Evolutionary conservation across 257 asterid genomes (phyloP), one percentile per base, ranked within the genome.

Genomic region (Rubia yunnanensis): DNA sequence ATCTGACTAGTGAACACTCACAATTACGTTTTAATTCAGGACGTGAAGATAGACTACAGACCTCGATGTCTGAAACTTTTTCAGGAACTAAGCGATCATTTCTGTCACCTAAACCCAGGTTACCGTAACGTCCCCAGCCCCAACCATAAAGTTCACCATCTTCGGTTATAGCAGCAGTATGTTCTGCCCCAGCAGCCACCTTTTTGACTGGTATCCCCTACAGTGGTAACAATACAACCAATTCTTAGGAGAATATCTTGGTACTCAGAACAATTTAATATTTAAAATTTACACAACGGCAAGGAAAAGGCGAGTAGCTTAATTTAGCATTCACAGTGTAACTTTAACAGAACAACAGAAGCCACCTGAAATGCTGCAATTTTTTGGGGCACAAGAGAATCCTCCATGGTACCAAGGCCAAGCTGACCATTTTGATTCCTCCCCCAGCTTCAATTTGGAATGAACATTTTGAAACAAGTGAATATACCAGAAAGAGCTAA

Each of bases 151-250:
- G 90, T 72, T 86, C 92, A 59, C 97, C 99, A 58, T 86, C 94
- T 83, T 89, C 99, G 72, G 97, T 87, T 60, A 92, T 90, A 65
- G 99, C 99, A 73, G 99, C 97, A 59, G 99, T 89, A 73, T 92
- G 99, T 79, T 92, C 99, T 34, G 99, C 99, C 66, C 99, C 99
- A 66, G 99, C 99, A 77, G 99, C 97, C 55, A 92, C 97, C 96
- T 89, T 85, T 78, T 83, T 89, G 48, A 92, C 94, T 10, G 88
- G 55, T 74, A 89, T 75, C 55, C 97, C 96, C 99, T 89, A 64
- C 69, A 75, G 28, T 49, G 17, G 52, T 46, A 20, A 65, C 20
- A 65, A n/a, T 48, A 55, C 14, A 55, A 64, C 32, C 5, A 49
- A 22, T 46, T 67, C 34, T 53, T 23, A 34, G 35, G 53, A 44